Conservation (phyloP, 2,329 filamentous ascomycete genomes). For the Colletotrichum shisoi region DNA sequence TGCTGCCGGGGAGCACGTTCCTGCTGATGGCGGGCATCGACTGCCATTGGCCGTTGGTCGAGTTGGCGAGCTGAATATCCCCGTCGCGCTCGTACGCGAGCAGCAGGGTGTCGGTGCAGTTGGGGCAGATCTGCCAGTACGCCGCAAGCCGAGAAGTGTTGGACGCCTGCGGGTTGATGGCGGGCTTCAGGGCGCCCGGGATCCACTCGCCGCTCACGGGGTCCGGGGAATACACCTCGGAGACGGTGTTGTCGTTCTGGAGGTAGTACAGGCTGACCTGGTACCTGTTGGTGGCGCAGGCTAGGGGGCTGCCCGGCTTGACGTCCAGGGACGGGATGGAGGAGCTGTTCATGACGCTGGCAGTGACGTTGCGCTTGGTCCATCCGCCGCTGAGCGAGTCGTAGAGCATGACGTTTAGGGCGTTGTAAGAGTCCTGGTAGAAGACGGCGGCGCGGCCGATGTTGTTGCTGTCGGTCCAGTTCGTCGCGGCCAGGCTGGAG, state of each 20-base stretch:
- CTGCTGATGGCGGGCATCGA: neutral
- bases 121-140: conserved; percentile 12
- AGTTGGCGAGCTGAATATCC: neutral
- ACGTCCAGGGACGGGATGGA: conserved; percentile 10
- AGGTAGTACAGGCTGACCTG: conserved; percentile 5
- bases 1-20: neutral
- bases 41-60: neutral
- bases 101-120: conserved; percentile 6
- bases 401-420: conserved; percentile 9
- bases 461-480: conserved; percentile 5
- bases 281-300: neutral
- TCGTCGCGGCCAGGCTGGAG: neutral
- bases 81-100: neutral
- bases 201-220: neutral
- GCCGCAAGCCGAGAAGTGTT: conserved; percentile 1
- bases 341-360: conserved; percentile 14
- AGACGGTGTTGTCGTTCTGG: neutral
- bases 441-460: conserved; percentile 7
- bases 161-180: neutral
- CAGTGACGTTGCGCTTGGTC: conserved; percentile 4
- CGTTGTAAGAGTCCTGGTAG: conserved; percentile 12
- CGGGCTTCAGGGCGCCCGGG: neutral
- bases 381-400: conserved; percentile 2
- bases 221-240: neutral
- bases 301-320: neutral